Conservation (phyloP, 306 rosid species). For the Cercis canadensis region DNA sequence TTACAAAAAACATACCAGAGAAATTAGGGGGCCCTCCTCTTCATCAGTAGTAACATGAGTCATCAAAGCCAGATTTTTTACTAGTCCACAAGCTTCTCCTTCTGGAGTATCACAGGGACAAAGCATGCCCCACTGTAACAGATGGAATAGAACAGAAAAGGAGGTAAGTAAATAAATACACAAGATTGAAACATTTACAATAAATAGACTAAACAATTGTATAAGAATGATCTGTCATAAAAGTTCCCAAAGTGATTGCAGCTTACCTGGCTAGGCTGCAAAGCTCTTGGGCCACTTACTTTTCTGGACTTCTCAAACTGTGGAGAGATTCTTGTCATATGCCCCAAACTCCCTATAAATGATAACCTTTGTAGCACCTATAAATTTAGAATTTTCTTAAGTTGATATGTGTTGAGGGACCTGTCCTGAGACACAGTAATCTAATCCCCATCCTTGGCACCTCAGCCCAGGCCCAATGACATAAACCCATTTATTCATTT, state of each 20-base stretch:
- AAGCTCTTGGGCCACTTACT: constrained; percentile 94
- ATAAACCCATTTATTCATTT: constrained; percentile 2
- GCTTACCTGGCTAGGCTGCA: constrained; percentile 96
- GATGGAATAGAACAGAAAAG: constrained; percentile 21
- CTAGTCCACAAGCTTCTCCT: constrained; percentile 95
- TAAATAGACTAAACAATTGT: constrained; percentile 8
- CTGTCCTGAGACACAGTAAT: not conserved
- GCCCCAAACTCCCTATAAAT: constrained; percentile 76
- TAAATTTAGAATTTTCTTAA: constrained; percentile 32
- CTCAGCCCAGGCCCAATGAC: not conserved
- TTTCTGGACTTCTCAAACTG: constrained; percentile 97
- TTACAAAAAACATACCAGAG: constrained; percentile 55
- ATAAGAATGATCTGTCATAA: constrained; percentile 4
- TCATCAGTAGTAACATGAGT: constrained; percentile 97
- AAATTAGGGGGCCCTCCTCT: constrained; percentile 77
- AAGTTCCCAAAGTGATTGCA: constrained; percentile 15
- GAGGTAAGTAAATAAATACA: constrained; percentile 9
- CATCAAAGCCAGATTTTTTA: constrained; percentile 93
- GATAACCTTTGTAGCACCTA: constrained; percentile 87
- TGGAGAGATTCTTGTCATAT: constrained; percentile 88
- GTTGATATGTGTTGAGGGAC: constrained; percentile 6
- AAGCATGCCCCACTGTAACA: constrained; percentile 95
- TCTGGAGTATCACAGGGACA: constrained; percentile 99
- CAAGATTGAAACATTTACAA: not conserved
- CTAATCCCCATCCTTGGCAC: not conserved